phyloP scores from a whole-genome alignment of 768 basidiomycete species.

The Suillus fuscotomentosus region DNA sequence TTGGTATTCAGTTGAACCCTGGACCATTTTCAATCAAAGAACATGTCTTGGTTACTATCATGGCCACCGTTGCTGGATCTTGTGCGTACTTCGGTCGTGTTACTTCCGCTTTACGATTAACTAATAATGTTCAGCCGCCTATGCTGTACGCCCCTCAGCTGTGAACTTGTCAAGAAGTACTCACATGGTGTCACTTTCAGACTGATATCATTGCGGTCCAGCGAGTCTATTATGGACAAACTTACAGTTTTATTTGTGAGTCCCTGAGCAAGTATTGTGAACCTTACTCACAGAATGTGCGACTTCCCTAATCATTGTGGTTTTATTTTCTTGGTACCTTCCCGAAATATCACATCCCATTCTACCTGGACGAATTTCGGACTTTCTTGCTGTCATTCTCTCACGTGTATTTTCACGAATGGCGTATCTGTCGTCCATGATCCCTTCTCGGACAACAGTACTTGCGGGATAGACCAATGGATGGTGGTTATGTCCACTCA shows the following conservation, averaged over 20 bases:
- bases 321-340: neutral
- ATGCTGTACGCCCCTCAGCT: conserved; percentile 34
- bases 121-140: conserved; percentile 35
- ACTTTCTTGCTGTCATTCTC: neutral
- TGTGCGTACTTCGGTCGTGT: conserved; percentile 15
- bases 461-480: conserved; percentile 44
- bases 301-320: conserved; percentile 1
- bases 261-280: conserved; percentile 12
- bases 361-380: neutral
- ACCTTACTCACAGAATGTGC: conserved; percentile 2
- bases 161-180: neutral
- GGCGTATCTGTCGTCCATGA: neutral
- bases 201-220: conserved; percentile 78
- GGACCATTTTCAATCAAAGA: conserved; percentile 79
- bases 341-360: neutral
- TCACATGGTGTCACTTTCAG: conserved; percentile 15
- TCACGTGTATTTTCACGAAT: neutral
- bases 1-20: conserved; percentile 65
- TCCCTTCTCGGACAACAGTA: no score
- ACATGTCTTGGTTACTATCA: conserved; percentile 66
- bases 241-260: conserved; percentile 49
- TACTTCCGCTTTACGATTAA: conserved; percentile 2
- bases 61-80: conserved; percentile 48
- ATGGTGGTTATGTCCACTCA: conserved; percentile 72
- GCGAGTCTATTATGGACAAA: conserved; percentile 62